Percentiles rank a stretch among this genome's conserved stretches.
Evolutionary conservation across 352 stramenopile species (phyloP).

Genomic region (Paralagenidium karlingii): DNA sequence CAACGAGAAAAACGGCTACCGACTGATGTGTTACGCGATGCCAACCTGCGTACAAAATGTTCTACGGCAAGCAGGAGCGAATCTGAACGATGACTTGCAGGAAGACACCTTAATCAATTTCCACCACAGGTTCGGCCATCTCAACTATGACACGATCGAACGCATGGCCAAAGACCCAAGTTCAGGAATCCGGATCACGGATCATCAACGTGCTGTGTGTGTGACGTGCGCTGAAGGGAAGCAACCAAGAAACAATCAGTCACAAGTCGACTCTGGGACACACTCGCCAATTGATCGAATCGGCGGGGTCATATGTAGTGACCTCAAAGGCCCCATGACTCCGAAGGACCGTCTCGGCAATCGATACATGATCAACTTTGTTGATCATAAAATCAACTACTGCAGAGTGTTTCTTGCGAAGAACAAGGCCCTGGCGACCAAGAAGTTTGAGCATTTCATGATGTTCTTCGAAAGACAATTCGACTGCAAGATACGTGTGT

Average conservation of each 20-base stretch:
- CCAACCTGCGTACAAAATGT: too few relatives aligned
- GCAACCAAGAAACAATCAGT: neutral
- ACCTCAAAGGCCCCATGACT: neutral
- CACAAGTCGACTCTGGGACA: neutral
- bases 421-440: neutral
- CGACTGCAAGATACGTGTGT: neutral
- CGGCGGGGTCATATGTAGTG: neutral
- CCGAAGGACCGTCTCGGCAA: neutral
- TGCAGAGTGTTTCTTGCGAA: neutral
- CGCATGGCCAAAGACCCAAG: neutral
- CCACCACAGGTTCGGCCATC: neutral
- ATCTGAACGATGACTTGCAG: neutral
- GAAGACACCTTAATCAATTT: neutral
- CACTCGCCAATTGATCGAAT: neutral
- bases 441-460: neutral
- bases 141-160: neutral
- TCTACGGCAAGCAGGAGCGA: neutral
- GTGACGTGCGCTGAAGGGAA: neutral
- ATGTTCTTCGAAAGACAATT: neutral
- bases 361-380: neutral
- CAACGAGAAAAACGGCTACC: neutral
- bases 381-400: neutral
- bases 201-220: neutral
- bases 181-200: neutral
- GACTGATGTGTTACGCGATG: slow-evolving; percentile 1